Conservation (phyloP, 768 basidiomycete genomes). For the Clitopilus hobsonii region DNA sequence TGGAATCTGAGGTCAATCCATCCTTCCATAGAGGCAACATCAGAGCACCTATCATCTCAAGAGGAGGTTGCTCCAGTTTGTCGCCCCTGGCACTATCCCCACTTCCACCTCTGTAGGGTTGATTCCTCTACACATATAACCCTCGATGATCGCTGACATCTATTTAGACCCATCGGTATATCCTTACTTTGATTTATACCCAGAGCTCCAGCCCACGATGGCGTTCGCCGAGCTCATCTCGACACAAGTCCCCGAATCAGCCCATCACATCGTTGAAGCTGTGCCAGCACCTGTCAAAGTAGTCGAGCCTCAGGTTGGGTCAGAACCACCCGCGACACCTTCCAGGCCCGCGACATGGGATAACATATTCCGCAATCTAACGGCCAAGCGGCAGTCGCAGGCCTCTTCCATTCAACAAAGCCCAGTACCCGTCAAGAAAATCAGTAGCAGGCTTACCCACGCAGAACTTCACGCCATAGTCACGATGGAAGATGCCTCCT, state of each 20-base stretch:
- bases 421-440: conserved; percentile 14
- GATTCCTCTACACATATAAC: not conserved
- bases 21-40: too few species aligned
- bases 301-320: not conserved
- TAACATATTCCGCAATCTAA: not conserved
- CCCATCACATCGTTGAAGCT: not conserved
- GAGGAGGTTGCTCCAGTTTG: too few species aligned
- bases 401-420: conserved; percentile 27
- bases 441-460: conserved; percentile 8
- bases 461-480: conserved; percentile 9
- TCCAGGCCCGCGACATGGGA: not conserved
- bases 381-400: conserved; percentile 10
- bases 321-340: not conserved
- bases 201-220: conserved; percentile 5
- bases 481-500: conserved; percentile 5
- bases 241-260: not conserved
- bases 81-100: not conserved
- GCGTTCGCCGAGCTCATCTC: not conserved
- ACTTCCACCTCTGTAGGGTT: not conserved
- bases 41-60: too few species aligned
- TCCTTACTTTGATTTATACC: conserved; percentile 15
- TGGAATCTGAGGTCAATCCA: conserved; percentile 32
- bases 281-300: not conserved
- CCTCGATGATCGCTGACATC: not conserved
- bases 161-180: conserved; percentile 13